Evolutionary conservation across 1,284 basidiomycete species (phyloP).

Genomic region (Ganoderma sinense): DNA sequence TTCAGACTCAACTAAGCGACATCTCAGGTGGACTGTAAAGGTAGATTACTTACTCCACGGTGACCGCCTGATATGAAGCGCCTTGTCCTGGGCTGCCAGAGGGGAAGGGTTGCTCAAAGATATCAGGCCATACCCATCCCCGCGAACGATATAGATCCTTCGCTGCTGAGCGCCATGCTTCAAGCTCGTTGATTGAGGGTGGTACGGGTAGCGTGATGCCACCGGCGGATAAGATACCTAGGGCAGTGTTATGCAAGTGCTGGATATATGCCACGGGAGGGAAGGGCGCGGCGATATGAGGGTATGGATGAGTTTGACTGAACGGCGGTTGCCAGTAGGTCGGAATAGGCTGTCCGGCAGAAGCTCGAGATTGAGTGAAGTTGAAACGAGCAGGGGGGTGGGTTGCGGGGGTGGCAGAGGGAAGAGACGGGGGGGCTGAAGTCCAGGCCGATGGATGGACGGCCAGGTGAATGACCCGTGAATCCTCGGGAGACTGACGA

Average conservation of each 20-base stretch:
- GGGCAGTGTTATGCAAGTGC: constrained; percentile 42
- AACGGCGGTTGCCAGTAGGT: background rate
- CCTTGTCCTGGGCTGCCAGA: constrained; percentile 48
- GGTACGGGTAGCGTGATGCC: constrained; percentile 25
- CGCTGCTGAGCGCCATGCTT: constrained; percentile 36
- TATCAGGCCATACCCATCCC: constrained; percentile 69
- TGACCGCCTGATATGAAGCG: constrained; percentile 63
- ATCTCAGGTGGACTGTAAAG: constrained; percentile 7
- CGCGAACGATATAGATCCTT: constrained; percentile 42
- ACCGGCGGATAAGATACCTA: constrained; percentile 40
- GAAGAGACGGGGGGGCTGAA: constrained; percentile 48
- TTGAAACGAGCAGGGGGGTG: background rate
- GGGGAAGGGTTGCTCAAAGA: constrained; percentile 65
- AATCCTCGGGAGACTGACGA: constrained; percentile 60
- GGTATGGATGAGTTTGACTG: constrained; percentile 16
- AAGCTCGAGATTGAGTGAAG: constrained; percentile 9
- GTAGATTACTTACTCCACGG: constrained; percentile 59
- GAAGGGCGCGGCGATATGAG: constrained; percentile 23
- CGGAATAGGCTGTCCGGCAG: constrained; percentile 7
- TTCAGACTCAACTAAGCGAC: constrained; percentile 37
- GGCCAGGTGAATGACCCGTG: constrained; percentile 73
- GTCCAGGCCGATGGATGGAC: constrained; percentile 81
- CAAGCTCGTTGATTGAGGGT: constrained; percentile 25
- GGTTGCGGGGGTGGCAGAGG: constrained; percentile 10
- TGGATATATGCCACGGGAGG: constrained; percentile 33